These are phyloP conservation scores for Aquilaria malaccensis DNA, from an alignment of 345 rosid genomes.

Conservation along the genomic window DNA sequence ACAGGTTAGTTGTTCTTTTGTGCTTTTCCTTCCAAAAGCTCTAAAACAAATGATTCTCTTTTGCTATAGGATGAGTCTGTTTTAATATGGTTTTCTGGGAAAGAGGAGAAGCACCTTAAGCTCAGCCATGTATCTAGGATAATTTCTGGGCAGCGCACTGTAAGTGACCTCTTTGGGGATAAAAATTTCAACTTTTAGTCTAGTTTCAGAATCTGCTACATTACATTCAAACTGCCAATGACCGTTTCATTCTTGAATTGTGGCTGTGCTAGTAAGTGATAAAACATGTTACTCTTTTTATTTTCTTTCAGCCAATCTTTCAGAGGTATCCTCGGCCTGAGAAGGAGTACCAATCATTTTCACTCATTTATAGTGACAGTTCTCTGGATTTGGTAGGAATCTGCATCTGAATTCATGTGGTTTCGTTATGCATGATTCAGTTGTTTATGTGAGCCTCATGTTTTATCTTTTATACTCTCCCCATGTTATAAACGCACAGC, in stretches of 20 bases:
- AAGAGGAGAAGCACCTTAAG: slow-evolving; percentile 52
- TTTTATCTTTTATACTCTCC: slow-evolving; percentile 1
- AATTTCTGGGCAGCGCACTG: slow-evolving; percentile 77
- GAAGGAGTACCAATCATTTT: slow-evolving; percentile 76
- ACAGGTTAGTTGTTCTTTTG: no score
- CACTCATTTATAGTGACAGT: slow-evolving; percentile 62
- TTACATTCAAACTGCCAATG: not conserved
- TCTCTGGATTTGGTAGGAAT: slow-evolving; percentile 64
- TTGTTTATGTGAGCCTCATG: not conserved
- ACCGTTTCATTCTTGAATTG: no score
- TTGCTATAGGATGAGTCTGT: slow-evolving; percentile 40
- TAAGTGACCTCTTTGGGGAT: slow-evolving; percentile 31
- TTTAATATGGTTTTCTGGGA: slow-evolving; percentile 63
- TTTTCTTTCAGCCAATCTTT: slow-evolving; percentile 56
- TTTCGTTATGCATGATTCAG: not conserved
- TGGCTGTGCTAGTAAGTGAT: not conserved
- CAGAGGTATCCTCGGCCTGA: slow-evolving; percentile 67
- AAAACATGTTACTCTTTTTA: not conserved
- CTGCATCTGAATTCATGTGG: slow-evolving; percentile 1
- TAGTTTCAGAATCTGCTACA: not conserved
- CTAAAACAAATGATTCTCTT: no score
- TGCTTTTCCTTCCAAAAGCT: no score
- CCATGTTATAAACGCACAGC: not conserved
- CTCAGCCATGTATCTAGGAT: slow-evolving; percentile 59
- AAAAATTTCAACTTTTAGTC: no score